phyloP scores from a whole-genome alignment of 225 moss, liverwort and hornwort species.

The Asterella californica region DNA sequence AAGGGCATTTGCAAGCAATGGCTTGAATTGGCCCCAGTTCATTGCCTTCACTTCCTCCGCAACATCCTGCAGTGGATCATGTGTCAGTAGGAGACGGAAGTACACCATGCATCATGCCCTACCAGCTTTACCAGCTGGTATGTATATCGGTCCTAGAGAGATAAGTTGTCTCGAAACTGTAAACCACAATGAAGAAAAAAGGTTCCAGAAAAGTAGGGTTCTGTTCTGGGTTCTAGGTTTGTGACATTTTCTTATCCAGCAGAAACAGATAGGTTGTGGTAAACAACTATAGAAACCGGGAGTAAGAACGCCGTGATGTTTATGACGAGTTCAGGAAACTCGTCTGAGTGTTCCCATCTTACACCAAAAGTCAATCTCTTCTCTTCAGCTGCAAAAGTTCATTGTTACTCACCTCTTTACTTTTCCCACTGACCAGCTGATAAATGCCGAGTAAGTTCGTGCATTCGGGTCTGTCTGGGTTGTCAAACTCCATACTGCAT shows the following conservation, averaged over 20 bases:
- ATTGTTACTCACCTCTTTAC: slow-evolving; percentile 56
- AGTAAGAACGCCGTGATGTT: too few species aligned
- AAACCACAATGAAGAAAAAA: too few species aligned
- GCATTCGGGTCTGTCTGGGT: slow-evolving; percentile 83
- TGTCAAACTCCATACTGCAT: slow-evolving; percentile 85
- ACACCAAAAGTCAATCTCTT: neutral
- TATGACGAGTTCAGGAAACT: neutral
- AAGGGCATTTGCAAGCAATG: slow-evolving; percentile 72
- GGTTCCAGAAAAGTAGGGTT: too few species aligned
- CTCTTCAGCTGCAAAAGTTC: neutral
- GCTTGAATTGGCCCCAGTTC: slow-evolving; percentile 99
- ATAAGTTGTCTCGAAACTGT: too few species aligned
- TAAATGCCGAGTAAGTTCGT: slow-evolving; percentile 80
- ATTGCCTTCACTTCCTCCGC: slow-evolving; percentile 59
- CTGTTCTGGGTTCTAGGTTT: too few species aligned
- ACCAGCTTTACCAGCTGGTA: neutral
- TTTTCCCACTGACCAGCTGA: slow-evolving; percentile 77
- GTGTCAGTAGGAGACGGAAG: neutral
- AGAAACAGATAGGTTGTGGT: too few species aligned
- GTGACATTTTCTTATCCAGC: too few species aligned
- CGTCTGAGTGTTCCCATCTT: neutral
- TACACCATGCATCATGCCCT: neutral
- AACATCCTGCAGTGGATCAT: slow-evolving; percentile 58
- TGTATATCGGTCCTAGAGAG: neutral
- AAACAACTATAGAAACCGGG: too few species aligned